Conservation (phyloP, 345 rosid species). For the Rhodamnia rubescens region DNA sequence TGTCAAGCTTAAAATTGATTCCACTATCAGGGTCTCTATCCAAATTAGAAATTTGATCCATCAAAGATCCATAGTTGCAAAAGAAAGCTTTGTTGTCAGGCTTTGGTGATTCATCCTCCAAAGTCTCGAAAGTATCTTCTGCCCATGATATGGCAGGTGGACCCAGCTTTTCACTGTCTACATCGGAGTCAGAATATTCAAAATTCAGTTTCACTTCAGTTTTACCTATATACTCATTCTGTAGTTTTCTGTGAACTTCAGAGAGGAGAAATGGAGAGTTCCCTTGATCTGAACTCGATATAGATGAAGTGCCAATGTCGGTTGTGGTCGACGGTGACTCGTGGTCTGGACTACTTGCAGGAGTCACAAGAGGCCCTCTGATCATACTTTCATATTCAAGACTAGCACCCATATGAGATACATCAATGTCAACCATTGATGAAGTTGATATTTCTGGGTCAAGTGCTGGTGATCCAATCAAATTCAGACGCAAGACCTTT, state of each 20-base stretch:
- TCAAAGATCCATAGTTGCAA: slow-evolving; percentile 24
- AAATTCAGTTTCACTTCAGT: slow-evolving; percentile 32
- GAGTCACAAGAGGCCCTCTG: slow-evolving; percentile 80
- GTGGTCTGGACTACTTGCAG: slow-evolving; percentile 87
- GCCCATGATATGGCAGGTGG: slow-evolving; percentile 45
- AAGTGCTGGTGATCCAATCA: slow-evolving; percentile 53
- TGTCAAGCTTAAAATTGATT: slow-evolving; percentile 35
- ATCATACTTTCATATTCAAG: slow-evolving; percentile 17
- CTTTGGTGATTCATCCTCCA: slow-evolving; percentile 25
- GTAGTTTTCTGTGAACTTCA: slow-evolving; percentile 33
- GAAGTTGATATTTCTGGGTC: slow-evolving; percentile 30
- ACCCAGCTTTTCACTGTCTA: slow-evolving; percentile 44
- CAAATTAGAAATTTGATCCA: slow-evolving; percentile 38
- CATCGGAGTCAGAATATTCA: slow-evolving; percentile 57
- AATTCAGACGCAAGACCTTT: slow-evolving; percentile 78
- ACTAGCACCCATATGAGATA: slow-evolving; percentile 22
- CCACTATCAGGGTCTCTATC: slow-evolving; percentile 41
- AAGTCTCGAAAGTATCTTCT: slow-evolving; percentile 24
- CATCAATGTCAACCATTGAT: slow-evolving; percentile 16
- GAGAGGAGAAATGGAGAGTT: slow-evolving; percentile 63
- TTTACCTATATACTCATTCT: slow-evolving; percentile 37
- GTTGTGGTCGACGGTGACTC: slow-evolving; percentile 59
- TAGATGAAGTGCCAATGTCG: slow-evolving; percentile 74
- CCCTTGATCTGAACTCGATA: slow-evolving; percentile 85
- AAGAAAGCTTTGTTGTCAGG: slow-evolving; percentile 27